Base-by-base conservation (phyloP, 2,329 filamentous ascomycete genomes). In the Colletotrichum sp. region DNA sequence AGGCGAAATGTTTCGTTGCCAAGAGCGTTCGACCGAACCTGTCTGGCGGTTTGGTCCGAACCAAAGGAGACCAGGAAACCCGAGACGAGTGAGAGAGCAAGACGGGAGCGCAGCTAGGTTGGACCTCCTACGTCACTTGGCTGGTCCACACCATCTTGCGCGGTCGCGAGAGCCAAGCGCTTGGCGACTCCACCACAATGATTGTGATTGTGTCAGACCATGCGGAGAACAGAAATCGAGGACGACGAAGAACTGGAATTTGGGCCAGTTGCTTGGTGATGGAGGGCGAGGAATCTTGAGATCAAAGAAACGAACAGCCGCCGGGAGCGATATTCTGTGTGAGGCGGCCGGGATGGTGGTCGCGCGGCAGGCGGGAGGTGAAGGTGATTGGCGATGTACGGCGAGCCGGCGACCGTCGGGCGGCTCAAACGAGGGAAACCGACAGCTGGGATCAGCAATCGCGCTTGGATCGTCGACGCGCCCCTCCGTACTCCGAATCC, bases 91-190 rank as follows among this genome's bases (percentile, higher is more conserved):
- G 34, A 39, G 48, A 30, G n/a, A 70, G 57, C 36, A 36, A 36
- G 32, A 32, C 70, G 59, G 67, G 48, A 65, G 34, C 28, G 57
- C 70, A 57, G 65, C 70, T 48, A 28, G 63, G 63, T 28, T 68
- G 57, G 72, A 73, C 65, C 64, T 75, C 64, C 70, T 76, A 69
- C 74, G 74, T 74, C 74, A 76, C 74, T 69, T 76, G 74, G 74
- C 70, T 19, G 44, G 70, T 64, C 74, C 74, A 68, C 74, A 76
- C 70, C 70, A 74, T 65, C 57, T 74, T 74, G 74, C 74, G 74
- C 28, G 70, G 70, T 76, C 74, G 34, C 34, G 19, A 74, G 71
- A 52, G 70, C 74, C 74, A 76, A 76, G 74, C 44, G 15, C 74
- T 76, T 76, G 74, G 74, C 74, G 59, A 65, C 65, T 25, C 74